phyloP scores from a whole-genome alignment of 371 early-diverging fungal species.

The Saksenaea oblongispora region DNA sequence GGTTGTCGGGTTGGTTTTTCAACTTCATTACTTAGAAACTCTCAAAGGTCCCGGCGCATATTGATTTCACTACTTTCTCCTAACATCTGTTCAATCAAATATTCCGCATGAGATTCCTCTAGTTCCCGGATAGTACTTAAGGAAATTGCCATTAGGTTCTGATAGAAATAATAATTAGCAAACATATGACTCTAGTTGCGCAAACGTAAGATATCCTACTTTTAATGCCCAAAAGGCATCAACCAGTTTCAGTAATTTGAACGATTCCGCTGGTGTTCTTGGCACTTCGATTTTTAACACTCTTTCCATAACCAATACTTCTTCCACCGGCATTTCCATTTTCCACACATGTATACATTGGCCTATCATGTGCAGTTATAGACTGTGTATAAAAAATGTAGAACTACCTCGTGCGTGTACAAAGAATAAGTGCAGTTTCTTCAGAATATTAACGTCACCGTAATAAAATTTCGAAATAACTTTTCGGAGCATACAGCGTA shows the following conservation, averaged over 20 bases:
- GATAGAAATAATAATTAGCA: not conserved
- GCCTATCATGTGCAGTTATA: not conserved
- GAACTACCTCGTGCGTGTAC: not conserved
- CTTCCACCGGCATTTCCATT: not conserved
- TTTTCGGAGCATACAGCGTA: not conserved
- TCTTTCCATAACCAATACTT: not conserved
- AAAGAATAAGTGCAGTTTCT: constrained; percentile 1
- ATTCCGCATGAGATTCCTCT: not conserved
- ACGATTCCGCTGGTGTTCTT: not conserved
- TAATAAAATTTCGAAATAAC: not conserved
- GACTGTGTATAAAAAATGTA: not conserved
- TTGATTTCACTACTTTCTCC: not conserved
- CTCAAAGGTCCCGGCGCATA: not conserved
- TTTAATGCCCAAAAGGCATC: not conserved
- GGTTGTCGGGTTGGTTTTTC: not conserved
- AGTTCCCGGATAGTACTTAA: not conserved
- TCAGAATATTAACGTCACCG: not conserved
- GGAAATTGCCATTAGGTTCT: not conserved
- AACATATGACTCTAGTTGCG: not conserved
- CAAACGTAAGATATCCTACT: not conserved
- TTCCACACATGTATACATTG: not conserved
- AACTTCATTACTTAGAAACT: not conserved
- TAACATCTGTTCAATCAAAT: not conserved
- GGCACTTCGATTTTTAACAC: not conserved
- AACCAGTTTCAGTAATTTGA: not conserved